Percentiles rank a stretch among this genome's conserved stretches.
Evolutionary conservation across 2,329 filamentous ascomycete species (phyloP).

Genomic region (Paracoccidioides brasiliensis): DNA sequence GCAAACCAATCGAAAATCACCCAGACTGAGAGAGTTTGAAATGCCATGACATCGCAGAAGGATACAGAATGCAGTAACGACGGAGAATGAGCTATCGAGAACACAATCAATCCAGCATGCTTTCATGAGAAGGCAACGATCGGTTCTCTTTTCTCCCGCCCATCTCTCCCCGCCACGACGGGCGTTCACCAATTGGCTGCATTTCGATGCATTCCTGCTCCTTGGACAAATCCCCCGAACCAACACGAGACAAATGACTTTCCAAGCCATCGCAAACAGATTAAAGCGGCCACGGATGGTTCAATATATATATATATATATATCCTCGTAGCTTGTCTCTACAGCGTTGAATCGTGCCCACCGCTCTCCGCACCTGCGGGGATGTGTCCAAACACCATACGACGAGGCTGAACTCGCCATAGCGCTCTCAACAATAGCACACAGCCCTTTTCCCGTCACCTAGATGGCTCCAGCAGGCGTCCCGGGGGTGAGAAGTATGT

Average conservation of each 20-base stretch:
- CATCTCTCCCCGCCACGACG: too few species aligned
- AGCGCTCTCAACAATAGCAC: slow-evolving; percentile 7
- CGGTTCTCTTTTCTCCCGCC: too few species aligned
- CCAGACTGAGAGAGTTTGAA: too few species aligned
- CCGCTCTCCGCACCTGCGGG: slow-evolving; percentile 4
- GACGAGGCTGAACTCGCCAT: slow-evolving; percentile 2
- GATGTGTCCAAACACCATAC: slow-evolving; percentile 10
- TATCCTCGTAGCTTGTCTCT: neutral
- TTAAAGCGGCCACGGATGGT: neutral
- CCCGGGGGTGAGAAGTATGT: slow-evolving; percentile 10
- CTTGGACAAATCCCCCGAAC: too few species aligned
- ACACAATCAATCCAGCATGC: too few species aligned
- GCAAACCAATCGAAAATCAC: too few species aligned
- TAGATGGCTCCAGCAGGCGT: slow-evolving; percentile 8
- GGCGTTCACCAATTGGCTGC: too few species aligned
- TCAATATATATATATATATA: neutral
- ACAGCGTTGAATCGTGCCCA: neutral
- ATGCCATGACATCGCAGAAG: too few species aligned
- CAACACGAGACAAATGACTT: neutral
- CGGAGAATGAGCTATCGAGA: too few species aligned
- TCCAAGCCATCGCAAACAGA: neutral
- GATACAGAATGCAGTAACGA: too few species aligned
- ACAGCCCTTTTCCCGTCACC: slow-evolving; percentile 6
- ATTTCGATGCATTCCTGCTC: too few species aligned
- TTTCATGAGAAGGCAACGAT: too few species aligned